Evolutionary conservation across 345 rosid species (phyloP), one percentile per base, ranked within the genome.

Genomic region (Dimocarpus longan): DNA sequence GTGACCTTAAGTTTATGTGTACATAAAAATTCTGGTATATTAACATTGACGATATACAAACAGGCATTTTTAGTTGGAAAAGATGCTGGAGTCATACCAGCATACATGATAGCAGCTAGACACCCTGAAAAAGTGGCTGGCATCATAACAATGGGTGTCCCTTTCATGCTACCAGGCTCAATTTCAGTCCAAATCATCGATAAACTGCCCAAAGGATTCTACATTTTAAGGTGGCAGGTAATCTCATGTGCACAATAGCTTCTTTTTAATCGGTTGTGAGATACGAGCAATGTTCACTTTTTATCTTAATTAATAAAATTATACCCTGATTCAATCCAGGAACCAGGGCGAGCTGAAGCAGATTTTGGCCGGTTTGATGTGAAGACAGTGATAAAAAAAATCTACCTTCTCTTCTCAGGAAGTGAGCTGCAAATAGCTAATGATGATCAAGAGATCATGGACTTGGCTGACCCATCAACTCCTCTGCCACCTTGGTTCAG

Each of bases 361-460:
- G 93, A 88, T 72, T 88, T 86, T 28, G 86, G 87, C 5, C 77
- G 90, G 11, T 70, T 90, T 7, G 90, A 85, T 73, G 77, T 87
- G 7, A 85, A 88, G 84, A 85, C 86, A 0, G 89, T 88, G 66
- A 66, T 88, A 62, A 81, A 75, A 46, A 88, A 84, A 73, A 88
- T 88, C 56, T 86, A 90, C 82, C 85, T 82, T 16, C 87, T 86
- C 76, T 86, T 88, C 81, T 85, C 84, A 0, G 56, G 85, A 69
- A 84, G 80, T 50, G 87, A 85, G 60, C 52, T 80, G 52, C 88
- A 83, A n/a, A 43, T 71, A 5, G 91, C 88, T 4, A 26, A 57
- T 9, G 88, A 86, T 28, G 81, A 86, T 46, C 77, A 84, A 76
- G 93, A 90, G 78, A 84, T 86, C 66, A 83, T 86, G 93, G 93